Percentiles rank a stretch among this genome's conserved stretches.
phyloP scores from a whole-genome alignment of 2,329 filamentous ascomycete genomes.

The Colletotrichum spinosum region DNA sequence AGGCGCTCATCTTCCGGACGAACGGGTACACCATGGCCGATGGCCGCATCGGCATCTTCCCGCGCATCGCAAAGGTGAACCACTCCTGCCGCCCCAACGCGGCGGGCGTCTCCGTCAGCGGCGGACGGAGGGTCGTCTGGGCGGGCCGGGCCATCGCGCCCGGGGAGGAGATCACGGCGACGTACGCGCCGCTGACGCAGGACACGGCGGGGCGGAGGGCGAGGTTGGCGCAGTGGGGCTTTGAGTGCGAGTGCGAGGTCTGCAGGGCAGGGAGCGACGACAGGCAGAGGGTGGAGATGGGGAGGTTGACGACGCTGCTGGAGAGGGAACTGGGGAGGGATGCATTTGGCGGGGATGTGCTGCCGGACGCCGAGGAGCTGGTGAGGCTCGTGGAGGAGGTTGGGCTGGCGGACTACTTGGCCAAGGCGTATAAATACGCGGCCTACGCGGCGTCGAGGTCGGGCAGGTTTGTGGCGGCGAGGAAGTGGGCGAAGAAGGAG shows the following conservation, averaged over 20 bases:
- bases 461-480: slow-evolving; percentile 36
- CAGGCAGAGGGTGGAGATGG: slow-evolving; percentile 47
- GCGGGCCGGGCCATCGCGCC: slow-evolving; percentile 44
- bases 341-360: slow-evolving; percentile 29
- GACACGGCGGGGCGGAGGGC: slow-evolving; percentile 44
- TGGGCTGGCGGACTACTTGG: slow-evolving; percentile 42
- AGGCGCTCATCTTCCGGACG: slow-evolving; percentile 51
- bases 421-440: slow-evolving; percentile 40
- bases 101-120: slow-evolving; percentile 41
- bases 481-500: slow-evolving; percentile 41
- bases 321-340: slow-evolving; percentile 43
- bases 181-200: slow-evolving; percentile 49
- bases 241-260: slow-evolving; percentile 46
- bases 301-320: slow-evolving; percentile 46
- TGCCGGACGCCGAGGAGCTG: slow-evolving; percentile 37
- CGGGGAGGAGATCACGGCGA: slow-evolving; percentile 49
- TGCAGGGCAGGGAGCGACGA: slow-evolving; percentile 45
- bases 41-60: slow-evolving; percentile 47
- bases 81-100: slow-evolving; percentile 53
- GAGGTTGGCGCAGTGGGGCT: slow-evolving; percentile 45
- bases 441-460: slow-evolving; percentile 39
- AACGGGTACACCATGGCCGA: slow-evolving; percentile 51
- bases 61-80: slow-evolving; percentile 51
- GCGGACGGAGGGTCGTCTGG: slow-evolving; percentile 51
- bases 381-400: slow-evolving; percentile 41